Conservation (phyloP, 495 filamentous ascomycete genomes). For the Talaromyces proteolyticus region DNA sequence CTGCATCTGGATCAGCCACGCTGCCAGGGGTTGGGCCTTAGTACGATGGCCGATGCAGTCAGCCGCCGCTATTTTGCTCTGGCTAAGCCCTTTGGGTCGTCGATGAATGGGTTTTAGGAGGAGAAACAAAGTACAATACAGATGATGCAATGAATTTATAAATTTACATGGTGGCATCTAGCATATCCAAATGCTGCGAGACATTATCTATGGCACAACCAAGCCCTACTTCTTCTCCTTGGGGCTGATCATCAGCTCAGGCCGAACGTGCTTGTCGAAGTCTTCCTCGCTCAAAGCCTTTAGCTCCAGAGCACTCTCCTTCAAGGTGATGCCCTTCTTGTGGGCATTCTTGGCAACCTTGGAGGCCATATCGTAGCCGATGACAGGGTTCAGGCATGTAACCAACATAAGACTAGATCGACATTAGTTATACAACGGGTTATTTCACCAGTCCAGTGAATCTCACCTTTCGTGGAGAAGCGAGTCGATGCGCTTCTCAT, state of each 20-base stretch:
- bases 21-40: no score
- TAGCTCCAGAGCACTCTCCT: conserved; percentile 90
- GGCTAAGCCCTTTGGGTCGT: no score
- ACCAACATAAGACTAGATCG: conserved; percentile 92
- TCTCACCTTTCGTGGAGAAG: conserved; percentile 80
- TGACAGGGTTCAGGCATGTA: conserved; percentile 96
- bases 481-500: conserved; percentile 81
- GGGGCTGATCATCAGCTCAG: conserved; percentile 95
- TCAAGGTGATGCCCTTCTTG: conserved; percentile 93
- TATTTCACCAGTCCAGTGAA: not conserved
- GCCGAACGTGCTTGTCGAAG: conserved; percentile 84
- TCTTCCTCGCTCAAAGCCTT: conserved; percentile 85
- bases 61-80: no score
- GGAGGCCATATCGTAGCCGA: conserved; percentile 96
- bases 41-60: no score
- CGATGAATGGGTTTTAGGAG: no score
- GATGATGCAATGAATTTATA: no score
- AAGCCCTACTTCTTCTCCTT: conserved; percentile 51
- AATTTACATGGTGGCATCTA: not conserved
- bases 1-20: no score
- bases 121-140: no score
- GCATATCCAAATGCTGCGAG: not conserved
- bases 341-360: conserved; percentile 99
- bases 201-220: not conserved
- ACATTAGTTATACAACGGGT: conserved; percentile 12